Evolutionary conservation across 2,329 filamentous ascomycete genomes (phyloP), one percentile per base, ranked within the genome.

Genomic region (Epichloe baconii): DNA sequence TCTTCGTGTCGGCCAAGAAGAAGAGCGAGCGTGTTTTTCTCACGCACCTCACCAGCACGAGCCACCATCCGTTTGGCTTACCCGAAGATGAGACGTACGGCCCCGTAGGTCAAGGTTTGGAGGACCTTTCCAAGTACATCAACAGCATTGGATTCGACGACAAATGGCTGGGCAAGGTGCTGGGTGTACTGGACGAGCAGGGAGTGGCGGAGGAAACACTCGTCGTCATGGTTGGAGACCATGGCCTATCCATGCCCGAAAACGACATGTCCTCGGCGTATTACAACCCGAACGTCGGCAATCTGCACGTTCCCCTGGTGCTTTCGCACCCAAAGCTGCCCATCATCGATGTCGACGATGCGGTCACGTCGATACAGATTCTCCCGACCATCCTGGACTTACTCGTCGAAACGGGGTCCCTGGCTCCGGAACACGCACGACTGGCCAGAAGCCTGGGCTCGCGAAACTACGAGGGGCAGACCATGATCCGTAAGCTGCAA

Each of bases 351-450:
- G 59, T 66, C 53, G 53, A 62, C 17, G 62, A 62, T 26, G 59
- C 64, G 19, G 61, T 64, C 5, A 63, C 62, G 11, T 64, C 65
- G 11, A 54, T 63, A 40, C 64, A 64, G 23, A 63, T 67, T 7
- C 57, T 67, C 2, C 65, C 65, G 0, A 66, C 65, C 3, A 61
- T 67, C 17, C 59, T 67, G 35, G 65, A 67, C 26, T 56, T 67
- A 0, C 63, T 67, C 36, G 53, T 64, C 38, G 61, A 65, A 50
- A 65, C 60, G 7, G 60, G 58, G 11, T 67, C 65, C 8, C 62
- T 67, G 34, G 59, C 59, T 50, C 50, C 57, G 4, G 55, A 56
- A 40, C 60, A 62, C 17, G 56, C 52, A 15, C 44, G 51, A 4
- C 59, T 62, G 14, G 62, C 62, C 1, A 53, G 50, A 2, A 62